Conservation (phyloP, 2,329 filamentous ascomycete genomes). For the Calonectria henricotiae region DNA sequence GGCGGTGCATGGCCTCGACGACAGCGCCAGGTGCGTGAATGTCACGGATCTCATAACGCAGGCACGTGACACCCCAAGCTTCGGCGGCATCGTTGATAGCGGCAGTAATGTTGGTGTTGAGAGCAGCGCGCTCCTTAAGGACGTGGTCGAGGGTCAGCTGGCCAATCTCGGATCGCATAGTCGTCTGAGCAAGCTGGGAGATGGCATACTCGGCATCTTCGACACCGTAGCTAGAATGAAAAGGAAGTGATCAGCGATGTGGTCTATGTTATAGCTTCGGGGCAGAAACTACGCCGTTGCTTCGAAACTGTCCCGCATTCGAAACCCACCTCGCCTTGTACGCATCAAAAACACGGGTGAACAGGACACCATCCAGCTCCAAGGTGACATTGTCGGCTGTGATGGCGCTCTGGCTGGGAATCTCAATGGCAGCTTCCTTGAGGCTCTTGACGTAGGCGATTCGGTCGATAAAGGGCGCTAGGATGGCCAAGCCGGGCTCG, state of each 20-base stretch:
- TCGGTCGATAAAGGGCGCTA: conserved; percentile 92
- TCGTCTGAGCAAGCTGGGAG: conserved; percentile 96
- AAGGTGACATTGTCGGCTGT: conserved; percentile 98
- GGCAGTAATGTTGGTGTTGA: conserved; percentile 98
- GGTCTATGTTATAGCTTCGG: too few relatives aligned
- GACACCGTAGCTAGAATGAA: conserved; percentile 84
- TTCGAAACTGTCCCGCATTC: not conserved
- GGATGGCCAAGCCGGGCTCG: conserved; percentile 89
- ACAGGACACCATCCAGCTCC: conserved; percentile 95
- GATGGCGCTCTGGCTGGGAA: conserved; percentile 97
- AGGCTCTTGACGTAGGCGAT: conserved; percentile 98
- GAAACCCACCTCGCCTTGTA: conserved; percentile 90
- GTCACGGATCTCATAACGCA: conserved; percentile 98
- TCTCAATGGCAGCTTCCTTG: conserved; percentile 97
- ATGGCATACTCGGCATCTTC: conserved; percentile 99
- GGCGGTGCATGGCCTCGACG: conserved; percentile 97
- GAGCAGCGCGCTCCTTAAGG: conserved; percentile 93
- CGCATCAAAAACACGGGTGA: conserved; percentile 96
- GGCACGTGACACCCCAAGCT: conserved; percentile 96
- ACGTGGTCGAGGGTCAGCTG: conserved; percentile 97
- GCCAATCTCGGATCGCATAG: conserved; percentile 98
- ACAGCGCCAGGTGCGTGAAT: conserved; percentile 96
- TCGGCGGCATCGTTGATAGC: conserved; percentile 98
- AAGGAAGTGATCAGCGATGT: conserved; percentile 30
- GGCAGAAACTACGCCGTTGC: not conserved